Conservation (phyloP, 2,329 filamentous ascomycete genomes). For the Colletotrichum siamense region DNA sequence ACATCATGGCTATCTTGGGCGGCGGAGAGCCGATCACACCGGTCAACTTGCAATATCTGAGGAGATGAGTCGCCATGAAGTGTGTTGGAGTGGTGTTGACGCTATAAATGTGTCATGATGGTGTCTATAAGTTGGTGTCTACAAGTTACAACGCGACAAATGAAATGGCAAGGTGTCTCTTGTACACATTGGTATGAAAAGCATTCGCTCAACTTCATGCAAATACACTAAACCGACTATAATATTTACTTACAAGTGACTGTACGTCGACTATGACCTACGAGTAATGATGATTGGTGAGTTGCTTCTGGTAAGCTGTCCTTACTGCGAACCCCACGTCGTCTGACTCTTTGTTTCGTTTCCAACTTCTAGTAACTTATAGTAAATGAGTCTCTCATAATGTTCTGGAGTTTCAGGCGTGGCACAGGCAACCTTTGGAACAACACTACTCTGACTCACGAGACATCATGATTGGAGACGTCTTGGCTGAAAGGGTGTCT, state of each 20-base stretch:
- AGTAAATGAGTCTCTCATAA: not conserved
- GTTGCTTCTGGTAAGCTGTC: no score
- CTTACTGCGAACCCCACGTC: no score
- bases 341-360: not conserved
- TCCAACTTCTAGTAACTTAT: accelerated
- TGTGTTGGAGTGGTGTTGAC: not conserved
- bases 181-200: no score
- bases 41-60: conserved; percentile 65
- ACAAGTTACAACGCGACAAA: no score
- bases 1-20: conserved; percentile 64
- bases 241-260: no score
- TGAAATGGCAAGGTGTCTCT: no score
- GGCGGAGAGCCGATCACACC: conserved; percentile 61
- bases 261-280: no score
- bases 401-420: not conserved
- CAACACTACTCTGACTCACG: not conserved
- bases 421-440: not conserved
- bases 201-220: no score
- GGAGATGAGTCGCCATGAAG: conserved; percentile 6
- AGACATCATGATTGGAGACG: not conserved
- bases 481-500: not conserved
- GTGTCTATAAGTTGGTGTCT: no score
- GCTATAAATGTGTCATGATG: not conserved
- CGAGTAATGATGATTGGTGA: no score
- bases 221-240: no score